Evolutionary conservation across 2,329 filamentous ascomycete genomes (phyloP).

Genomic region (Geosmithia putterillii): DNA sequence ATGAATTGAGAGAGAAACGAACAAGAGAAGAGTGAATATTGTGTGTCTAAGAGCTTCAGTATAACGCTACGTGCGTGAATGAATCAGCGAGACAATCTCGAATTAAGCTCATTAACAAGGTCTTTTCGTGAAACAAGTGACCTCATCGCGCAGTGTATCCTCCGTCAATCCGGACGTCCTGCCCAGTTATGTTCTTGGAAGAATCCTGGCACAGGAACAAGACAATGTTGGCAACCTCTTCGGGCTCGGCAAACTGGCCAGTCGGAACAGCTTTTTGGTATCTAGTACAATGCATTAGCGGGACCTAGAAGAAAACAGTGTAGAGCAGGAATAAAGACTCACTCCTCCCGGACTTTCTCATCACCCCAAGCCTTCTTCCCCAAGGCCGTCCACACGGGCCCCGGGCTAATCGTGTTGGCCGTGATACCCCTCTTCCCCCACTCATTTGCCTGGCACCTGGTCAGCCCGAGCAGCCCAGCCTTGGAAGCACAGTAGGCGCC

Average conservation of each 20-base stretch:
- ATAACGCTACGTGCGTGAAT: too few species aligned
- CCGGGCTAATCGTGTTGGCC: constrained; percentile 5
- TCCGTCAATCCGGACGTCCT: constrained; percentile 5
- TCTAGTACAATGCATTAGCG: too few species aligned
- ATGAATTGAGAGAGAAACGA: background rate
- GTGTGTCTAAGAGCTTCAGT: too few species aligned
- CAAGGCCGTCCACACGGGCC: constrained; percentile 5
- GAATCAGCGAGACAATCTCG: too few species aligned
- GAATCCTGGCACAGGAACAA: constrained; percentile 5
- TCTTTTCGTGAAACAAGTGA: background rate
- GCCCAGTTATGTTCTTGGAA: constrained; percentile 4
- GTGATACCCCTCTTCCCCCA: constrained; percentile 5
- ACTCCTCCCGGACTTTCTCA: constrained; percentile 4
- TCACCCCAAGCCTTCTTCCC: constrained; percentile 7
- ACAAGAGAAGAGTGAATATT: background rate
- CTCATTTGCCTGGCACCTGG: constrained; percentile 5
- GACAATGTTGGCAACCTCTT: constrained; percentile 5
- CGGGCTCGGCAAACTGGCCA: constrained; percentile 5
- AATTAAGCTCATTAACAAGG: background rate
- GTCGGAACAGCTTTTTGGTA: constrained; percentile 5
- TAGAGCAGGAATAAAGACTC: background rate
- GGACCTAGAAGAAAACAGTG: too few species aligned
- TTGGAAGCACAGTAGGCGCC: constrained; percentile 6
- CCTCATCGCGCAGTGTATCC: constrained; percentile 5
- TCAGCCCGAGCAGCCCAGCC: constrained; percentile 5